These are phyloP conservation scores for Skeletonema grethae DNA, from an alignment of 108 stramenopile species.

Conservation along the genomic window DNA sequence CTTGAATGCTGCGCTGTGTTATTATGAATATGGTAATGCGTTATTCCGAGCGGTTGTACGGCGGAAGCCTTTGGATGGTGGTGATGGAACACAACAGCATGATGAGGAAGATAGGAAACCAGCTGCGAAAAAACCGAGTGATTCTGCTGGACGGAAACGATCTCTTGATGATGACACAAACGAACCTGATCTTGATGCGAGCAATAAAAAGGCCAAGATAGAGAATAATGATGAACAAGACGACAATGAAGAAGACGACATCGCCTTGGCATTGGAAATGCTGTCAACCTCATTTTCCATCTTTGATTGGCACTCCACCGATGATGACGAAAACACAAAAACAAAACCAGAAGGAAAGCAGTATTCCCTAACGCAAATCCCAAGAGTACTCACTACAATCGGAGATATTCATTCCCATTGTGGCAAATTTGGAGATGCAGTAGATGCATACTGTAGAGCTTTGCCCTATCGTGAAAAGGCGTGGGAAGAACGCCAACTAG, in stretches of 20 bases:
- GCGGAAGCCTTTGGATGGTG: neutral
- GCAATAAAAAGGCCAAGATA: slow-evolving; percentile 1
- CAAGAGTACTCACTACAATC: slow-evolving; percentile 66
- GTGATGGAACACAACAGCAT: neutral
- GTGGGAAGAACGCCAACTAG: slow-evolving; percentile 21
- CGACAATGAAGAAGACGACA: slow-evolving; percentile 46
- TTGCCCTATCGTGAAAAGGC: slow-evolving; percentile 59
- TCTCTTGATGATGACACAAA: slow-evolving; percentile 10
- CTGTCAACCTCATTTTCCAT: slow-evolving; percentile 78
- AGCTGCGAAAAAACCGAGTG: slow-evolving; percentile 15
- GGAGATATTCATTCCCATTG: slow-evolving; percentile 65
- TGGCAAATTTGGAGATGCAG: slow-evolving; percentile 66
- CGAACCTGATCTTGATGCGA: slow-evolving; percentile 6
- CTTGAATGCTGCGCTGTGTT: slow-evolving; percentile 67
- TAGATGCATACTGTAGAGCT: slow-evolving; percentile 75
- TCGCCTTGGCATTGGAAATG: slow-evolving; percentile 72
- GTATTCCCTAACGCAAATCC: slow-evolving; percentile 63
- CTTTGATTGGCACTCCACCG: slow-evolving; percentile 42
- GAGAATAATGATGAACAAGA: slow-evolving; percentile 14
- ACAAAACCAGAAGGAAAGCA: slow-evolving; percentile 19
- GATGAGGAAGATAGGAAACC: slow-evolving; percentile 19
- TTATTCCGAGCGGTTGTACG: slow-evolving; percentile 56
- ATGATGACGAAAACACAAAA: slow-evolving; percentile 5
- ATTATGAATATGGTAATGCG: slow-evolving; percentile 85
- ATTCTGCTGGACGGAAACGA: slow-evolving; percentile 56